A percentile compares a stretch with the other conserved stretches of the same genome.
These are phyloP conservation scores for Vitis vinifera DNA, from an alignment of 164 flowering plant species.

Conservation along the genomic window DNA sequence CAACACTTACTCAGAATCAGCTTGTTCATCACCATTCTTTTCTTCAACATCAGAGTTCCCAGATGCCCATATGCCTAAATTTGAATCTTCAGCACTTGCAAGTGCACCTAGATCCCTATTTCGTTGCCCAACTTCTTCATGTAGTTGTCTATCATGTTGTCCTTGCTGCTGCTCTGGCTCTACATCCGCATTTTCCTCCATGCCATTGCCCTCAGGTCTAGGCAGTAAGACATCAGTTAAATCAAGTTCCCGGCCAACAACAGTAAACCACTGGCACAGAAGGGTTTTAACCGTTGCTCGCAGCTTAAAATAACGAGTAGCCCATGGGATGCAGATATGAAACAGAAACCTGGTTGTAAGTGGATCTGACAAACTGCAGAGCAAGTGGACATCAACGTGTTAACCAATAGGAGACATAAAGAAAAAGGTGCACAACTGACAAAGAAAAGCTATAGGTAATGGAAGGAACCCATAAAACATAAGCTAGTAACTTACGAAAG, in stretches of 20 bases:
- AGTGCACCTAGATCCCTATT: constrained; percentile 17
- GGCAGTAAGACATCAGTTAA: constrained; percentile 61
- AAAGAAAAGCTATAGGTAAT: neutral
- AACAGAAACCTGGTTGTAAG: constrained; percentile 63
- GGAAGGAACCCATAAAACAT: neutral
- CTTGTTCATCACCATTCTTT: constrained; percentile 52
- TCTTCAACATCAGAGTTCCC: constrained; percentile 35
- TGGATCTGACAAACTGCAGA: constrained; percentile 54
- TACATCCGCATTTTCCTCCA: constrained; percentile 46
- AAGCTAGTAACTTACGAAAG: constrained; percentile 42
- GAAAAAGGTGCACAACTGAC: neutral
- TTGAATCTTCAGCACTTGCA: constrained; percentile 30
- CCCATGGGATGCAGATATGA: constrained; percentile 27
- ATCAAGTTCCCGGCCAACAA: constrained; percentile 69
- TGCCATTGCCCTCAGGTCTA: constrained; percentile 48
- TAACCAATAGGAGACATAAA: neutral
- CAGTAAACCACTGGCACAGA: constrained; percentile 59
- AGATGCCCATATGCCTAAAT: constrained; percentile 24
- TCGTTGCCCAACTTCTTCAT: no score
- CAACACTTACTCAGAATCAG: constrained; percentile 55
- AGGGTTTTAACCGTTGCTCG: constrained; percentile 56
- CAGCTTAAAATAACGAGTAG: constrained; percentile 16
- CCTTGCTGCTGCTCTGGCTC: constrained; percentile 47
- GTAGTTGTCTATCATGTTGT: constrained; percentile 27
- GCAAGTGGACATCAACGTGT: neutral